Evolutionary conservation across 108 stramenopile species (phyloP), one percentile per base, ranked within the genome.

Genomic region (Stephanodiscus minutulus): DNA sequence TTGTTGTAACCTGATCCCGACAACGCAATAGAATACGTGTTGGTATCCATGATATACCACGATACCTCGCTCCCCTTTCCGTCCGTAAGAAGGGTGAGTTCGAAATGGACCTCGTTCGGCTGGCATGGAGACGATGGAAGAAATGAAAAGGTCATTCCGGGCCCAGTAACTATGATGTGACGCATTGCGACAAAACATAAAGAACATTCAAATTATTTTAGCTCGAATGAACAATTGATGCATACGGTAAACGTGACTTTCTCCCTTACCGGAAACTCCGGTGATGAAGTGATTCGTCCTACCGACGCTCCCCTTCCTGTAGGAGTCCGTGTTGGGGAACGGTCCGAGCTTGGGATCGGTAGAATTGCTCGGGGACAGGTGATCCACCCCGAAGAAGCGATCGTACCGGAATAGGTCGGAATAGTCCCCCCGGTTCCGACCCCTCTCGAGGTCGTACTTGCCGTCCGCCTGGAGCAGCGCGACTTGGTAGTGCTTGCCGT

Each of bases 391-490:
- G 36, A 50, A 63, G 58, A 33, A 80, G 46, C 56, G 53, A 66
- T 77, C 70, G 24, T 31, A 50, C 29, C 76, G 35, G 55, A 70
- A 77, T 8, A 87, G 78, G 64, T 89, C 88, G 5, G 36, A 28
- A 20, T 20, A 39, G 74, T 85, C 80, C 39, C 88, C 88, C 1
- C 44, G 22, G 50, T 87, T 86, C 1, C 36, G 13, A 0, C 83
- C 85, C 39, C 64, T 74, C 71, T 89, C 88, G 2, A 87, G 64
- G 58, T 89, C 74, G 67, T 84, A 89, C 41, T 53, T 49, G 55
- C 85, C 82, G 46, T 89, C 88, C 22, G 84, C 82, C 72, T 85
- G 84, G 2, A 87, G 61, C 7, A 89, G 49, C 15, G 88, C 83
- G 0, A 89, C 82, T n/a, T 41, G 52, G 65, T 87, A 89, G 66